These are phyloP conservation scores for Sclerotinia borealis DNA, from an alignment of 2,329 filamentous ascomycete species.

Conservation along the genomic window DNA sequence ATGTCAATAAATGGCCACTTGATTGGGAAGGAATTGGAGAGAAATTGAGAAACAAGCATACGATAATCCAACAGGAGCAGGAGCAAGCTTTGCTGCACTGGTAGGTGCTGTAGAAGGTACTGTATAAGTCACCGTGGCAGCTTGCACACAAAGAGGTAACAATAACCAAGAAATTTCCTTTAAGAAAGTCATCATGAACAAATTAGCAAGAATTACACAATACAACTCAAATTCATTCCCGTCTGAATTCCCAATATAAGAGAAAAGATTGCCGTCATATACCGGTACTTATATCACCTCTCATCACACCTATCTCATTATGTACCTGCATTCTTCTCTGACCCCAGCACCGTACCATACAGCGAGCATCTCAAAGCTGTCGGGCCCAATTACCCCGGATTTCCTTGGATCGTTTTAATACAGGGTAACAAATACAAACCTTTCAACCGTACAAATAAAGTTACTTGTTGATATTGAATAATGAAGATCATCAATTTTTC, in stretches of 20 bases:
- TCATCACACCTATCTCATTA: background rate
- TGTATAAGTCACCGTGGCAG: conserved; percentile 17
- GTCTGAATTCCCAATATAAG: background rate
- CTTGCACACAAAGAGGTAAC: background rate
- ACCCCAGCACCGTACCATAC: background rate
- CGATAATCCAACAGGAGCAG: conserved; percentile 42
- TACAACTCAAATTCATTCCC: background rate
- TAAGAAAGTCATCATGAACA: background rate
- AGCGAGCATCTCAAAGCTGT: background rate
- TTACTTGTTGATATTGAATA: background rate
- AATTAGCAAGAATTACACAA: background rate
- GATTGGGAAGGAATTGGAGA: background rate
- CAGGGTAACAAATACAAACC: background rate
- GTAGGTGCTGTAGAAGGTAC: conserved; percentile 23
- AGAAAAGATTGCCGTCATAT: background rate
- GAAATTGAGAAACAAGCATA: conserved; percentile 26
- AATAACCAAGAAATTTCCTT: background rate
- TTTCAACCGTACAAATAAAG: conserved; percentile 1
- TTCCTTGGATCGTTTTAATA: background rate
- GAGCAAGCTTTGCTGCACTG: conserved; percentile 29
- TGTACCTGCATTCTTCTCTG: background rate
- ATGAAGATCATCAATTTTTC: background rate
- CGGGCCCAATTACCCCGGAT: conserved; percentile 4
- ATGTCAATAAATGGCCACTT: background rate
- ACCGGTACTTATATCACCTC: background rate